Percentiles rank a stretch among this genome's conserved stretches.
Conservation (phyloP, 2,329 filamentous ascomycete genomes). For the Fulvia fulva region DNA sequence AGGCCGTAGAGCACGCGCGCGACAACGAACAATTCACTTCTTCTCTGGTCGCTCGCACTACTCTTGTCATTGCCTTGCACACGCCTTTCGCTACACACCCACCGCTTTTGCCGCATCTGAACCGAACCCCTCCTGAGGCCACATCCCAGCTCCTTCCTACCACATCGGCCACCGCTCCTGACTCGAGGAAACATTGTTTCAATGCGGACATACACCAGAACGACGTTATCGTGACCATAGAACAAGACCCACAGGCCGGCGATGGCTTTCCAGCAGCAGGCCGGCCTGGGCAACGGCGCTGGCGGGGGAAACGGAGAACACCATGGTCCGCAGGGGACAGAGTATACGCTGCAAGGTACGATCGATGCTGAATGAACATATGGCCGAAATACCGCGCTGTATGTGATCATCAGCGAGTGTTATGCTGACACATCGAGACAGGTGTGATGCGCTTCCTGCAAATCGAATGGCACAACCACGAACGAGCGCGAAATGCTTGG, state of each 20-base stretch:
- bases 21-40: not conserved
- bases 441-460: slow-evolving; percentile 99
- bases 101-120: not conserved
- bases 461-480: slow-evolving; percentile 97
- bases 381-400: not conserved
- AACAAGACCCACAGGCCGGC: slow-evolving; percentile 2
- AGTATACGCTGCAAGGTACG: slow-evolving; percentile 67
- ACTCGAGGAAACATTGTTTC: not conserved
- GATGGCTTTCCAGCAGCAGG: slow-evolving; percentile 70
- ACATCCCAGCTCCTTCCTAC: not conserved
- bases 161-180: not conserved
- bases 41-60: not conserved
- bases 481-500: slow-evolving; percentile 96
- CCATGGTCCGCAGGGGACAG: slow-evolving; percentile 57
- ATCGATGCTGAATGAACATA: not conserved
- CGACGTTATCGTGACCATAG: not conserved
- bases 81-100: not conserved
- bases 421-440: slow-evolving; percentile 35
- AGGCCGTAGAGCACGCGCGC: not conserved
- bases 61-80: not conserved
- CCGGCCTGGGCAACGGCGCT: slow-evolving; percentile 57
- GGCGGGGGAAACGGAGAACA: slow-evolving; percentile 45
- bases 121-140: not conserved
- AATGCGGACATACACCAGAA: not conserved
- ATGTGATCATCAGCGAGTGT: not conserved